A percentile compares a stretch with the other conserved stretches of the same genome.
Evolutionary conservation across 495 filamentous ascomycete species (phyloP).

Genomic region (Xylaria cubensis): DNA sequence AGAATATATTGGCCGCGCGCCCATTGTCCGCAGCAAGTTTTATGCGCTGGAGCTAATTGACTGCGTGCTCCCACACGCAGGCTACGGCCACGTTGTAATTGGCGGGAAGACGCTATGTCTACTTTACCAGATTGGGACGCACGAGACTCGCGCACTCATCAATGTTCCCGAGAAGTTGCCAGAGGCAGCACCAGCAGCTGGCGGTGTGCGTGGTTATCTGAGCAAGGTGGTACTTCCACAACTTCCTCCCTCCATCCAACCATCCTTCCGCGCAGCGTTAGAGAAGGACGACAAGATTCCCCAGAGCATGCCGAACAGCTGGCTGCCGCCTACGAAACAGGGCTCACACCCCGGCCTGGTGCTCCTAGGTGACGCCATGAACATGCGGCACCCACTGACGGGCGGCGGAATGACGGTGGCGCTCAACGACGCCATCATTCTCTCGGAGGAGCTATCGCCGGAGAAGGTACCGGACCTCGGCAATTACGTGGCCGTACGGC

Average conservation of each 20-base stretch:
- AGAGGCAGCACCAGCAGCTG: conserved; percentile 69
- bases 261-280: conserved; percentile 77
- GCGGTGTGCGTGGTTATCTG: conserved; percentile 85
- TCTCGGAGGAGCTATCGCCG: conserved; percentile 74
- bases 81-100: conserved; percentile 88
- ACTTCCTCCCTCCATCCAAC: conserved; percentile 73
- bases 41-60: conserved; percentile 92
- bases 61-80: conserved; percentile 71
- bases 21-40: conserved; percentile 81
- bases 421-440: conserved; percentile 81
- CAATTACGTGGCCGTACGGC: conserved; percentile 66
- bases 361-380: conserved; percentile 88
- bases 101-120: conserved; percentile 81
- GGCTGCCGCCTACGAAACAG: conserved; percentile 75
- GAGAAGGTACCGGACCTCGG: conserved; percentile 69
- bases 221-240: conserved; percentile 75
- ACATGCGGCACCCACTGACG: conserved; percentile 95
- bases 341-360: conserved; percentile 76
- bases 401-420: conserved; percentile 97
- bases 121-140: conserved; percentile 95
- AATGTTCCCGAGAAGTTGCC: conserved; percentile 85
- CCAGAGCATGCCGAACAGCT: conserved; percentile 91
- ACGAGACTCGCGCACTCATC: conserved; percentile 88
- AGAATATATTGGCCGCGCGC: conserved; percentile 69
- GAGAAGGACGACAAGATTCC: conserved; percentile 71